Percentiles rank a stretch among this genome's conserved stretches.
These are phyloP conservation scores for Pseudoscleropodium purum DNA, from an alignment of 225 moss, liverwort and hornwort genomes.

Conservation along the genomic window DNA sequence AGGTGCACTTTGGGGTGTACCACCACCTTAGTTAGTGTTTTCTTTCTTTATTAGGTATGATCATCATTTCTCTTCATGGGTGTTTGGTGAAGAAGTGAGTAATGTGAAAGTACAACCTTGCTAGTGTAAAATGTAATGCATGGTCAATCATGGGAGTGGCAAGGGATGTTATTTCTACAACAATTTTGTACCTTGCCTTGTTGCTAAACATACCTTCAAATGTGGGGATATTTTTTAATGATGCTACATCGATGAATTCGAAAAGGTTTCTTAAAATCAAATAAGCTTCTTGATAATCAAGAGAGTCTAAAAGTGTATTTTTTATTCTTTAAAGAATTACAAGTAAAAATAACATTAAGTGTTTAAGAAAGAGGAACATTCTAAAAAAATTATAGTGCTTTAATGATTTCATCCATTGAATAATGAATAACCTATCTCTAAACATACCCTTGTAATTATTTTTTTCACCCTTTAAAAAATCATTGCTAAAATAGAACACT, in stretches of 20 bases:
- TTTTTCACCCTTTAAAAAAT: background rate
- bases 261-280: background rate
- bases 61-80: background rate
- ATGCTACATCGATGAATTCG: background rate
- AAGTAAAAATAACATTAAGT: background rate
- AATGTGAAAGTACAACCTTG: background rate
- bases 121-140: background rate
- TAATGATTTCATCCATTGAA: background rate
- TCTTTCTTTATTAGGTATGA: background rate
- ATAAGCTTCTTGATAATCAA: background rate
- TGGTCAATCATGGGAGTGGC: background rate
- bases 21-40: background rate
- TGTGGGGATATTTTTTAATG: background rate
- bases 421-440: background rate
- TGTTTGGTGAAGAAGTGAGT: background rate
- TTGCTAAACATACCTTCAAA: background rate
- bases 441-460: background rate
- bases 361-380: no score
- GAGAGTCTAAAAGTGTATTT: background rate
- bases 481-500: background rate
- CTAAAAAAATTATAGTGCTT: no score
- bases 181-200: background rate
- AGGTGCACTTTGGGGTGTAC: no score
- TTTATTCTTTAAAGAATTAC: background rate
- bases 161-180: background rate